Percentiles rank a stretch among this genome's conserved stretches.
Evolutionary conservation across 331 rosid species (phyloP).

Genomic region (Saraca asoca): DNA sequence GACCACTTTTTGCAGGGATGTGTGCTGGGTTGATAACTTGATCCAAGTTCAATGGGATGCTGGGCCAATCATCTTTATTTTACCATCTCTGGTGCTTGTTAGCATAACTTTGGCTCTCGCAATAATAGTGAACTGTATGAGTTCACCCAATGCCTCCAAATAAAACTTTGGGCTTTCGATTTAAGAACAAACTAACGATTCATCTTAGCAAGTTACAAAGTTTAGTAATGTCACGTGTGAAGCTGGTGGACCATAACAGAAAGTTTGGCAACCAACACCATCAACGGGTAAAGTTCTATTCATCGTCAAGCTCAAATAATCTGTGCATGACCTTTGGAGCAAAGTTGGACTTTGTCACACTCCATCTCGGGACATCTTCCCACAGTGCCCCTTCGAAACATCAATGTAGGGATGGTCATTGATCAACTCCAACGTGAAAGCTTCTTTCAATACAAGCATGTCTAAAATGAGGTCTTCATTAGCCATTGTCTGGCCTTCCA

Average conservation of each 20-base stretch:
- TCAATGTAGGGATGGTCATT: slow-evolving; percentile 49
- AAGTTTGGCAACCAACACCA: slow-evolving; percentile 86
- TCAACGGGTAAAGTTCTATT: slow-evolving; percentile 89
- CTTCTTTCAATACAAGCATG: slow-evolving; percentile 67
- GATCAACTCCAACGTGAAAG: slow-evolving; percentile 24
- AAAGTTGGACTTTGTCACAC: slow-evolving; percentile 47
- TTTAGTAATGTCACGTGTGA: slow-evolving; percentile 76
- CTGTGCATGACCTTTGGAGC: slow-evolving; percentile 93
- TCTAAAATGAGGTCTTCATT: slow-evolving; percentile 70
- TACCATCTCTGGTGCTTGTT: slow-evolving; percentile 76
- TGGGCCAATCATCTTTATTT: slow-evolving; percentile 55
- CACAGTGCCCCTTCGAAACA: slow-evolving; percentile 92
- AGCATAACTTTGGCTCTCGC: slow-evolving; percentile 69
- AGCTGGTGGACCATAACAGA: slow-evolving; percentile 85
- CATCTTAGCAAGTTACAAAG: slow-evolving; percentile 83
- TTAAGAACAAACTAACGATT: slow-evolving; percentile 57
- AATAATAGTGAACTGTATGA: slow-evolving; percentile 83
- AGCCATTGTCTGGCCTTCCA: slow-evolving; percentile 93
- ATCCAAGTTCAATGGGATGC: slow-evolving; percentile 52
- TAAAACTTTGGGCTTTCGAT: slow-evolving; percentile 64
- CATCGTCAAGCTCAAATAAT: slow-evolving; percentile 75
- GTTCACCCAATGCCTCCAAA: slow-evolving; percentile 68
- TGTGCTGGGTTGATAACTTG: slow-evolving; percentile 49
- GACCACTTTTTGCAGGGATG: slow-evolving; percentile 49
- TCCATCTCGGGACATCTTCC: slow-evolving; percentile 75